Percentiles rank a stretch among this genome's conserved stretches.
phyloP scores from a whole-genome alignment of 805 yeast species.

The Candida xyloterini region DNA sequence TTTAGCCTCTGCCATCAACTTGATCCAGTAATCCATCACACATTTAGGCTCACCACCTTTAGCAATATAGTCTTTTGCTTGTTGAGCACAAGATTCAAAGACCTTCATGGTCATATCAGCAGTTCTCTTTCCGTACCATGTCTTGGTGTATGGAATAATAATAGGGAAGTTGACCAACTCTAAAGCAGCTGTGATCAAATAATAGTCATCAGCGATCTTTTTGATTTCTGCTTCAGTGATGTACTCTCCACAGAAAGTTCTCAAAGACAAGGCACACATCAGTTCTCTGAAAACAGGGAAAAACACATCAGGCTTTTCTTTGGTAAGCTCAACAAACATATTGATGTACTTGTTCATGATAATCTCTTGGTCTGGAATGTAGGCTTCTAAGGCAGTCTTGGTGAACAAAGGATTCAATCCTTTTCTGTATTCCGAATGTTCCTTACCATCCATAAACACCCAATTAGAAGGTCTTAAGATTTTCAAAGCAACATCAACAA shows the following conservation, averaged over 20 bases:
- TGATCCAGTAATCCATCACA: constrained; percentile 95
- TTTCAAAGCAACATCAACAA: constrained; percentile 94
- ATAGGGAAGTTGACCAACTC: constrained; percentile 98
- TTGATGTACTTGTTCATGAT: constrained; percentile 82
- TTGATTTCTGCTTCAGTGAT: constrained; percentile 90
- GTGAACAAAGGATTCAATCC: constrained; percentile 89
- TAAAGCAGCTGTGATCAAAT: constrained; percentile 88
- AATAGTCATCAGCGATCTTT: constrained; percentile 88
- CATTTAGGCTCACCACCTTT: constrained; percentile 78
- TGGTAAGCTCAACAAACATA: constrained; percentile 54
- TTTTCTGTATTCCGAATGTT: constrained; percentile 88
- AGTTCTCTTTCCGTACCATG: constrained; percentile 95
- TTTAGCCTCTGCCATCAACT: constrained; percentile 73
- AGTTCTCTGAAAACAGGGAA: constrained; percentile 95
- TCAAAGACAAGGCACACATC: constrained; percentile 88
- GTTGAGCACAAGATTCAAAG: constrained; percentile 83
- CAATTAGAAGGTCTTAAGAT: constrained; percentile 93
- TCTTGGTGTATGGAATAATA: constrained; percentile 90
- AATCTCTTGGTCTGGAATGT: constrained; percentile 80
- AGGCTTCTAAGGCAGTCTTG: constrained; percentile 73
- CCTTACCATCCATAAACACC: constrained; percentile 97
- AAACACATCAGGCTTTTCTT: constrained; percentile 64
- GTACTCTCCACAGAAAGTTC: constrained; percentile 94
- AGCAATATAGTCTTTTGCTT: constrained; percentile 77
- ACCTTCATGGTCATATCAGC: constrained; percentile 94